Evolutionary conservation across 2,329 filamentous ascomycete species (phyloP), one percentile per base, ranked within the genome.

Genomic region (Nigrospora oryzae): DNA sequence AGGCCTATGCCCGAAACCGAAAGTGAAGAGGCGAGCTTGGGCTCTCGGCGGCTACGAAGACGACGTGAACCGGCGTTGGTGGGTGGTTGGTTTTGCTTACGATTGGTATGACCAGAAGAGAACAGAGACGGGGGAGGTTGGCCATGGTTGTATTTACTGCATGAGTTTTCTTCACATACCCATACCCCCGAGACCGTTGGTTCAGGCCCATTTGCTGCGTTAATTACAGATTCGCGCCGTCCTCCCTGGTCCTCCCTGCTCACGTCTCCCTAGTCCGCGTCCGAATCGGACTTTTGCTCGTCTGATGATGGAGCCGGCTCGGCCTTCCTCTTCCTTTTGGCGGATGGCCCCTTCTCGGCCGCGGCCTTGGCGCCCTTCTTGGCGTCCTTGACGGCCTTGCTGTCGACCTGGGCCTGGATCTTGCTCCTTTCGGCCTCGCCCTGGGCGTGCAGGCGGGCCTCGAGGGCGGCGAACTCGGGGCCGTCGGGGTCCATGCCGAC

Each of bases 401-500:
- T 82, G 52, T 93, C 84, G 11, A 87, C 86, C 66, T 93, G 86
- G 33, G 81, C 84, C 63, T 86, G 81, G 42, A 91, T 75, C 61
- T 85, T 87, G 50, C 77, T 74, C 43, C 93, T 73, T 66, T 95
- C 89, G 11, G 68, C 69, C 15, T 70, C 73, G 1, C 93, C 93
- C 57, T 78, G 70, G 34, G 75, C 79, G 46, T 84, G 75, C 52
- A 97, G 62, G 41, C 79, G 72, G 46, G 65, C 62, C 52, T 89
- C 88, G 43, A 87, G 65, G 12, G 69, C 63, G 53, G 65, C 69
- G 60, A 96, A 96, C 55, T 86, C 83, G 10, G 82, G 73, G n/a
- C 78, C 72, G 33, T 89, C 84, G 0, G 79, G 62, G 60, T 96
- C 85, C 79, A 90, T 88, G 8, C 83, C 91, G 36, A 96, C 84